Percentiles rank a stretch among this genome's conserved stretches.
Evolutionary conservation across 495 filamentous ascomycete genomes (phyloP).

Genomic region (Xylaria acuta): DNA sequence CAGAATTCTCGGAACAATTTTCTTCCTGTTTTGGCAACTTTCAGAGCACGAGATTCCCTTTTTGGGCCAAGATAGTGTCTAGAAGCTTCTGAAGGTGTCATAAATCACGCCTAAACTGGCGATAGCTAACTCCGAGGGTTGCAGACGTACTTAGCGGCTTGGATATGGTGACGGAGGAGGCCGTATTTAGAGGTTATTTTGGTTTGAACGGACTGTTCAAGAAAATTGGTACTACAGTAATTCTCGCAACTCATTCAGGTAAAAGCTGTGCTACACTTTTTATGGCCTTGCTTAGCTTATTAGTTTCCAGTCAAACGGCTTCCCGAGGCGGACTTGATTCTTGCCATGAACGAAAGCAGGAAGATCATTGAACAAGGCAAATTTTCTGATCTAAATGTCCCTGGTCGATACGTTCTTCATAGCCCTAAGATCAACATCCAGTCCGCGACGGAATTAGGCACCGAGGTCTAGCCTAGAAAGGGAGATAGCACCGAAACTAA

Average conservation of each 20-base stretch:
- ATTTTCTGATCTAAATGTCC: conserved; percentile 38
- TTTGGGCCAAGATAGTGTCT: no score
- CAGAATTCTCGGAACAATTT: no score
- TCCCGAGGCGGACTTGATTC: conserved; percentile 46
- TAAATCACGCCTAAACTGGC: no score
- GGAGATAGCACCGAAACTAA: background rate
- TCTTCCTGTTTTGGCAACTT: no score
- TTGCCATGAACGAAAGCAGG: conserved; percentile 43
- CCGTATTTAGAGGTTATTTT: conserved; percentile 59
- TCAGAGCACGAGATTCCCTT: no score
- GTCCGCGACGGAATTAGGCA: background rate
- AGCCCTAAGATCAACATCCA: conserved; percentile 14
- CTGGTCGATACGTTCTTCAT: conserved; percentile 37
- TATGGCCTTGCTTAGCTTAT: background rate
- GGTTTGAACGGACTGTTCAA: conserved; percentile 46
- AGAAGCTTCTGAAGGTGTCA: no score
- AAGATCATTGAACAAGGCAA: conserved; percentile 47
- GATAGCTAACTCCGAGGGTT: no score
- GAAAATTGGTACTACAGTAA: conserved; percentile 43
- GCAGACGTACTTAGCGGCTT: conserved; percentile 43
- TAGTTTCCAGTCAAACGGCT: conserved; percentile 38
- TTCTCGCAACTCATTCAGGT: conserved; percentile 36
- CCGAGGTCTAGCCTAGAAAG: background rate
- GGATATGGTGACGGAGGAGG: conserved; percentile 50
- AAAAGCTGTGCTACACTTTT: background rate